Conservation (phyloP, 495 filamentous ascomycete genomes). For the Podospora pseudoanserina region DNA sequence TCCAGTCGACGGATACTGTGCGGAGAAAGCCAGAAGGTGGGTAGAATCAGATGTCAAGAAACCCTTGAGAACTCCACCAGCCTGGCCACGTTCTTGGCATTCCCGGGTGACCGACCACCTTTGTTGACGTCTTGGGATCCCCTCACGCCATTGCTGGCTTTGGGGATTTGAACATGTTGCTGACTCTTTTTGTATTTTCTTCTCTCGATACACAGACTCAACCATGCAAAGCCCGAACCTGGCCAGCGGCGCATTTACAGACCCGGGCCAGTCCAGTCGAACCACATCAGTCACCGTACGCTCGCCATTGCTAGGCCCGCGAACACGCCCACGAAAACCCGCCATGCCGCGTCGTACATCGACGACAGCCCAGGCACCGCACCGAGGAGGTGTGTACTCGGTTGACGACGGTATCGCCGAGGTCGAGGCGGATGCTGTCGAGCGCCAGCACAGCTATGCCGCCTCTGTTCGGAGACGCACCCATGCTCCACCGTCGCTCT, state of each 20-base stretch:
- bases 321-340: slow-evolving; percentile 64
- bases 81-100: background rate
- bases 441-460: slow-evolving; percentile 44
- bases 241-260: slow-evolving; percentile 20
- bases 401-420: slow-evolving; percentile 88
- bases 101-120: background rate
- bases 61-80: background rate
- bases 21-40: slow-evolving; percentile 47
- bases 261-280: slow-evolving; percentile 33
- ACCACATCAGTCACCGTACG: slow-evolving; percentile 33
- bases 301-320: slow-evolving; percentile 55
- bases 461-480: slow-evolving; percentile 72
- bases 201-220: slow-evolving; percentile 13
- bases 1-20: slow-evolving; percentile 48
- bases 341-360: slow-evolving; percentile 66
- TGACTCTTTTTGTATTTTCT: background rate
- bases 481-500: slow-evolving; percentile 55
- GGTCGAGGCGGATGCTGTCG: slow-evolving; percentile 59
- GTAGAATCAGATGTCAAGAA: slow-evolving; percentile 17
- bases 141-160: slow-evolving; percentile 6
- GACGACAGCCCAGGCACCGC: slow-evolving; percentile 66
- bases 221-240: slow-evolving; percentile 35
- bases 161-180: background rate
- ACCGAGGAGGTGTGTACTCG: slow-evolving; percentile 85
- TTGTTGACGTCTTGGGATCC: background rate